Evolutionary conservation across 2,329 filamentous ascomycete species (phyloP), one percentile per base, ranked within the genome.

Genomic region (Botryosphaeria dothidea): DNA sequence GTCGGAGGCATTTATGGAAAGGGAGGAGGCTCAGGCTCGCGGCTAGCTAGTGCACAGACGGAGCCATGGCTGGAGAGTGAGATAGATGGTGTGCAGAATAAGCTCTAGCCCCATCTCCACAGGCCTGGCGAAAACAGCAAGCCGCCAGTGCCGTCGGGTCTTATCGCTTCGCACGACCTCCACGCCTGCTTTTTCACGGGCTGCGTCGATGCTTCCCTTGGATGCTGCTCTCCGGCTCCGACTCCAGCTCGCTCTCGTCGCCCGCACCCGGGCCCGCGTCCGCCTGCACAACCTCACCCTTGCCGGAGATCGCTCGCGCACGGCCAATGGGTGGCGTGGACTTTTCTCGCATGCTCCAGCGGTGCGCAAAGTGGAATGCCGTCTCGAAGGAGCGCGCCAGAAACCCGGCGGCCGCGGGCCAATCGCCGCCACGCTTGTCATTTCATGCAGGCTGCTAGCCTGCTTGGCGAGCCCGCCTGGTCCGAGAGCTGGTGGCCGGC

Each of bases 81-180:
- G 56, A 60, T 46, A 46, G 56, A 60, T 60, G 56, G 56, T 34
- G 56, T 60, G 56, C 56, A 34, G 56, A 60, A 60, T 46, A 60
- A 43, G 54, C 54, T 43, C 54, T 57, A 57, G 54, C 13, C 36
- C 54, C 54, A 43, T 29, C 56, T 60, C 56, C 41, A 46, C 34
- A 4, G 5, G 27, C 34, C 21, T n/a, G 21, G 54, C 41, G 25
- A 36, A 48, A 48, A 60, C 46, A 60, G 56, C 45, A 45, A 45
- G 54, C 54, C 54, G 54, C 54, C 54, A 57, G 54, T 57, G 36
- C 36, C 38, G 54, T 43, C 25, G 25, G 31, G 23, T 34, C 56
- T 46, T 60, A 60, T 60, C 56, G n/a, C n/a, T n/a, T n/a, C n/a
- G 56, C 38, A 41, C 52, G 27, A 23, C 49, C 17, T 17, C 8